Base-by-base conservation (phyloP, 441 rosid species). In the Populus trichocarpa region DNA sequence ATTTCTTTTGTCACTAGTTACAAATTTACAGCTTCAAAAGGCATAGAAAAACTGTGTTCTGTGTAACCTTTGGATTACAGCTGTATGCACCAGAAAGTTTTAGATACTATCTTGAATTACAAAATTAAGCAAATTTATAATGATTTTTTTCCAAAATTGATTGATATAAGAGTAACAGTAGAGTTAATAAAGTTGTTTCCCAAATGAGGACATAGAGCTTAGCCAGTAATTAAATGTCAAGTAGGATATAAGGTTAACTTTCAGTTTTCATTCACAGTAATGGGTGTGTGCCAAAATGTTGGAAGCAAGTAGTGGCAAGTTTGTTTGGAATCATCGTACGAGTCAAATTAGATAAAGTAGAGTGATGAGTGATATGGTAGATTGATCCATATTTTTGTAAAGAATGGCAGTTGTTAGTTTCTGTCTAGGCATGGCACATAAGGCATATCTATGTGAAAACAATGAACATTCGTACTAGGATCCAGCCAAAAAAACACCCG, bases 241-340 rank as follows among this genome's bases (percentile, higher is more conserved):
- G 18, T 30, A 69, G 72, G 72, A 69, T 36, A 38, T 69, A 38
- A n/a, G 42, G 70, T 32, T 67, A 67, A 67, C 50, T 69, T 69
- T 35, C 25, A 22, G 22, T 36, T 14, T 35, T 5, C 18, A 22
- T n/a, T 69, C 42, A 20, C 16, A 36, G n/a, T 50, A 50, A 50
- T 50, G 57, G 57, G 57, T 50, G 20, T 50, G 20, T 67, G 18
- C 42, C 35, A 68, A 68, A 20, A 68, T 16, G n/a, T 12, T 13
- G 30, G 69, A 46, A 46, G 25, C 16, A 30, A 26, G 23, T 28
- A 28, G 36, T 66, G 35, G 32, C 70, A 18, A 68, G 71, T 69
- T 69, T 67, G 36, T 50, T 50, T 50, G 57, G 57, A 50, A 50
- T 50, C 57, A 50, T 50, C 57, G 20, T 50, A 50, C 3, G 33